phyloP scores from a whole-genome alignment of 2,329 filamentous ascomycete genomes.

The Hypoxylon rubiginosum region DNA sequence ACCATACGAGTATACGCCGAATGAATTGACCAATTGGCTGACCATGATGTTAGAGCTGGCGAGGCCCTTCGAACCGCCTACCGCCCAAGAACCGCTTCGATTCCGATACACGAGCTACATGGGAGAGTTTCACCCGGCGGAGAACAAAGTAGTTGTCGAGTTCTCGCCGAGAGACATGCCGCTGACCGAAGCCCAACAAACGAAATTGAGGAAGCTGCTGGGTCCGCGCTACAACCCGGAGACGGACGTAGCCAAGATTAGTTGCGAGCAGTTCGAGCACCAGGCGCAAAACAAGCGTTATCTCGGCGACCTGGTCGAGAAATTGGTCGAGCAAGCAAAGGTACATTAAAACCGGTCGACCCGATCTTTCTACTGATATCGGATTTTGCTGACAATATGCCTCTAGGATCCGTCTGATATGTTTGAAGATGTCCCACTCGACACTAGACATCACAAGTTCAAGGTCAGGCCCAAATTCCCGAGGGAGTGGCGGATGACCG shows the following conservation, averaged over 20 bases:
- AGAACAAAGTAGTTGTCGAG: conserved; percentile 94
- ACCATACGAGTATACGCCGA: background rate
- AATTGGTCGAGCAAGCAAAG: conserved; percentile 80
- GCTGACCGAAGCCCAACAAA: conserved; percentile 75
- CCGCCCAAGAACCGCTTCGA: conserved; percentile 77
- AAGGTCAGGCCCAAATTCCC: conserved; percentile 81
- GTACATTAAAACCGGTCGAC: conserved; percentile 53
- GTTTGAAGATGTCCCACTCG: conserved; percentile 90
- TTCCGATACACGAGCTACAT: conserved; percentile 98
- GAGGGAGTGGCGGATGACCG: conserved; percentile 83
- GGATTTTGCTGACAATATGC: conserved; percentile 25
- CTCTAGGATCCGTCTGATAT: conserved; percentile 77
- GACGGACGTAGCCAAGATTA: conserved; percentile 86
- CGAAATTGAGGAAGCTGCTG: conserved; percentile 89
- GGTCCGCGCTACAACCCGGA: conserved; percentile 90
- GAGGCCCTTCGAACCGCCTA: conserved; percentile 82
- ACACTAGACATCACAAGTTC: conserved; percentile 84
- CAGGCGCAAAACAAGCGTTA: conserved; percentile 98
- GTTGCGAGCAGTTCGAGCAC: conserved; percentile 87
- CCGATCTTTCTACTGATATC: background rate
- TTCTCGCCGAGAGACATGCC: conserved; percentile 82
- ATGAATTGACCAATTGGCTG: conserved; percentile 21
- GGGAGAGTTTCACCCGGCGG: conserved; percentile 91
- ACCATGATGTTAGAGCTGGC: conserved; percentile 74
- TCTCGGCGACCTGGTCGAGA: conserved; percentile 81